These are phyloP conservation scores for Neurospora sp. DNA, from an alignment of 495 filamentous ascomycete genomes.

Conservation along the genomic window DNA sequence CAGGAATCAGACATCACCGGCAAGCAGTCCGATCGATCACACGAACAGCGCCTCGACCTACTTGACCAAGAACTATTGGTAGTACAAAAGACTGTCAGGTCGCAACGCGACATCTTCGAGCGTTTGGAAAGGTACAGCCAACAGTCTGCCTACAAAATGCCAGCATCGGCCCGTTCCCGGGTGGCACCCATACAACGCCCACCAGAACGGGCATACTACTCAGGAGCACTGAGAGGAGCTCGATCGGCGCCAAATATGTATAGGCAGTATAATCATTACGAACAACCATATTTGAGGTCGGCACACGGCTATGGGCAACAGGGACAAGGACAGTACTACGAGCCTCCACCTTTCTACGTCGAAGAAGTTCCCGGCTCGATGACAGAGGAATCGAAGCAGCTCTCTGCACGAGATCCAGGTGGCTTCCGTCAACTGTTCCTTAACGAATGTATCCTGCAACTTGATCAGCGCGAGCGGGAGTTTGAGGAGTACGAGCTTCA, in stretches of 20 bases:
- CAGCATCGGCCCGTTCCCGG: slow-evolving; percentile 6
- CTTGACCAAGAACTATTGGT: slow-evolving; percentile 30
- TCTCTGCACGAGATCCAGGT: slow-evolving; percentile 16
- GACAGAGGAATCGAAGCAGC: slow-evolving; percentile 8
- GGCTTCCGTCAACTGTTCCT: slow-evolving; percentile 21
- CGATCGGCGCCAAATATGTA: neutral
- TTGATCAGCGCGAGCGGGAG: slow-evolving; percentile 7
- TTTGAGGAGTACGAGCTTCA: slow-evolving; percentile 6
- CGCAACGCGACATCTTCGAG: slow-evolving; percentile 15
- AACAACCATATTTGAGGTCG: neutral
- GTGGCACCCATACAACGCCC: neutral
- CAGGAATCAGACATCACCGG: slow-evolving; percentile 25
- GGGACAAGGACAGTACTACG: neutral
- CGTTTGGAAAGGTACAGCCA: slow-evolving; percentile 7
- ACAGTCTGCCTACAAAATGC: slow-evolving; percentile 9
- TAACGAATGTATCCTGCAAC: slow-evolving; percentile 15
- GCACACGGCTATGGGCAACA: neutral
- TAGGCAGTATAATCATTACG: neutral
- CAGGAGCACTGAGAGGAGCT: neutral
- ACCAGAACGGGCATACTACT: neutral
- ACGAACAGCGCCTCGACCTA: slow-evolving; percentile 26
- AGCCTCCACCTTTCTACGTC: neutral
- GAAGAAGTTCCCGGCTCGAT: neutral
- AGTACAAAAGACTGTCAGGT: slow-evolving; percentile 18
- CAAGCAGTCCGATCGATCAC: slow-evolving; percentile 21